phyloP scores from a whole-genome alignment of 1,284 basidiomycete species.

The Cerioporus squamosus region DNA sequence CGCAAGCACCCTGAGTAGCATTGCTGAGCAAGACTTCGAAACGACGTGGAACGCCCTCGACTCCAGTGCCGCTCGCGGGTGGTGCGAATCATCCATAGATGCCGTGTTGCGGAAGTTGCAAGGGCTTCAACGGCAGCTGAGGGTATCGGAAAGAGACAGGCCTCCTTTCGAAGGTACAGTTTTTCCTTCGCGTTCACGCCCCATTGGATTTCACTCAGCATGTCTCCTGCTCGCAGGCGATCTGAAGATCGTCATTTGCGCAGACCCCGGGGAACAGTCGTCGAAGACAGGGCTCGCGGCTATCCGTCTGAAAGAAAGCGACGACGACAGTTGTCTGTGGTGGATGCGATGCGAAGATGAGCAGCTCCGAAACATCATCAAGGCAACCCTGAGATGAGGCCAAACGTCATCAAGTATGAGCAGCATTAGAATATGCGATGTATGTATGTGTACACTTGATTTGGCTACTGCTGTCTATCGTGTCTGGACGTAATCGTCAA shows the following conservation, averaged over 20 bases:
- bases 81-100: constrained; percentile 63
- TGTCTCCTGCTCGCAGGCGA: constrained; percentile 49
- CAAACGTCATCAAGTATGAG: neutral
- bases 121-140: constrained; percentile 48
- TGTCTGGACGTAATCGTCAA: constrained; percentile 93
- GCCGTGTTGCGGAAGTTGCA: constrained; percentile 56
- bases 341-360: constrained; percentile 60
- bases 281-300: constrained; percentile 37
- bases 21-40: constrained; percentile 51
- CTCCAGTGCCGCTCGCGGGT: constrained; percentile 56
- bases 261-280: constrained; percentile 2
- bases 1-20: constrained; percentile 17
- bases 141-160: constrained; percentile 55
- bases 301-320: constrained; percentile 62
- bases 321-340: constrained; percentile 77
- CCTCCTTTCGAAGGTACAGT: constrained; percentile 60
- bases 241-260: constrained; percentile 57
- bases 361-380: constrained; percentile 28
- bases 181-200: too few relatives aligned
- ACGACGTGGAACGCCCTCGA: constrained; percentile 56
- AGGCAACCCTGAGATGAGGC: constrained; percentile 18
- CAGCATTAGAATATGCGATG: constrained; percentile 13
- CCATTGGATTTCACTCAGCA: too few relatives aligned
- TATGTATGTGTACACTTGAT: constrained; percentile 26
- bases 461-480: constrained; percentile 45